A percentile compares a stretch with the other conserved stretches of the same genome.
Evolutionary conservation across 2,329 filamentous ascomycete species (phyloP).

Genomic region (Penicillium sp.): DNA sequence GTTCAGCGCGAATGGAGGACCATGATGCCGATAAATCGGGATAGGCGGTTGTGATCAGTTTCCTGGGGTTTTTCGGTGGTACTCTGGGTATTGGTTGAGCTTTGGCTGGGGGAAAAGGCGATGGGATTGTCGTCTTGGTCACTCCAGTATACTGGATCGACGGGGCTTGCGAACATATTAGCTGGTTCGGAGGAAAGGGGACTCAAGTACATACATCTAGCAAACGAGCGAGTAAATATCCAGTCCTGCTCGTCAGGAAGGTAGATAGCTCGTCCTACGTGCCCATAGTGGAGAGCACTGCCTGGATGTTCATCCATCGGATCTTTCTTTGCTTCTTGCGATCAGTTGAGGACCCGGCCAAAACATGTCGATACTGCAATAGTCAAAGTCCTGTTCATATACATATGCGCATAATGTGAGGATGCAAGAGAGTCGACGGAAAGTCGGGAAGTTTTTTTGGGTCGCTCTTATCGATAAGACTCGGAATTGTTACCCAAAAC

Average conservation of each 20-base stretch:
- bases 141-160: slow-evolving; percentile 30
- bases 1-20: slow-evolving; percentile 28
- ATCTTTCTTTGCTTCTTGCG: slow-evolving; percentile 37
- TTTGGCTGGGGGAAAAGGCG: slow-evolving; percentile 17
- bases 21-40: slow-evolving; percentile 37
- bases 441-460: slow-evolving; percentile 13
- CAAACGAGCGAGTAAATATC: slow-evolving; percentile 45
- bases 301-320: slow-evolving; percentile 56
- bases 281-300: slow-evolving; percentile 56
- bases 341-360: slow-evolving; percentile 20
- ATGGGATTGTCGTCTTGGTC: slow-evolving; percentile 25
- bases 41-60: slow-evolving; percentile 25
- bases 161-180: slow-evolving; percentile 16
- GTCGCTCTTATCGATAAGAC: slow-evolving; percentile 23
- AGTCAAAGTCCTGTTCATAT: background rate
- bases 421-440: background rate
- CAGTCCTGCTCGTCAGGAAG: slow-evolving; percentile 46
- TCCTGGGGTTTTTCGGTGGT: slow-evolving; percentile 18
- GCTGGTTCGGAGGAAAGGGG: background rate
- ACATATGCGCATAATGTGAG: slow-evolving; percentile 2
- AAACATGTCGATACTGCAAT: slow-evolving; percentile 29
- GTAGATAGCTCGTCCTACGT: slow-evolving; percentile 54
- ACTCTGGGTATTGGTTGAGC: slow-evolving; percentile 3
- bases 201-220: slow-evolving; percentile 21
- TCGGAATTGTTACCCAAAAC: slow-evolving; percentile 25